phyloP scores from a whole-genome alignment of 306 rosid genomes.

The Malus orientalis region DNA sequence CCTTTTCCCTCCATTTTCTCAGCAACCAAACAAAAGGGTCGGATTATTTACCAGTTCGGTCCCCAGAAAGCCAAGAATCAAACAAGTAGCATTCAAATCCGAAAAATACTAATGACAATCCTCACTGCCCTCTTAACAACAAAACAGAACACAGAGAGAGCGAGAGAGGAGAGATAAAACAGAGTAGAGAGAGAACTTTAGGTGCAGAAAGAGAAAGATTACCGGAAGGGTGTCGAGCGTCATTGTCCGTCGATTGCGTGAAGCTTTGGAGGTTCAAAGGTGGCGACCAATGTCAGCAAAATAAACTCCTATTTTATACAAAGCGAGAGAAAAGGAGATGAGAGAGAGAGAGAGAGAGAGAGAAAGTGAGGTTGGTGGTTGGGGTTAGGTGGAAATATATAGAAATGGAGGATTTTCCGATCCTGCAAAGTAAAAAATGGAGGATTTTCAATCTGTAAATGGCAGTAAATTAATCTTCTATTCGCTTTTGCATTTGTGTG shows the following conservation, averaged over 20 bases:
- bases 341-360: background rate
- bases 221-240: constrained; percentile 22
- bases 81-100: background rate
- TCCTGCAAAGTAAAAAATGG: too few relatives aligned
- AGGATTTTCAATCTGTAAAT: background rate
- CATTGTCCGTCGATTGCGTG: constrained; percentile 11
- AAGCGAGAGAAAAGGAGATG: background rate
- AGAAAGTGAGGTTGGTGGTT: constrained; percentile 9
- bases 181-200: background rate
- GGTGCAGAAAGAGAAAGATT: background rate
- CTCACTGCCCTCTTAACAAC: background rate
- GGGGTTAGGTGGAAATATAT: background rate
- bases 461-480: background rate
- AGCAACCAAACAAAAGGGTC: constrained; percentile 2
- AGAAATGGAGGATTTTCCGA: background rate
- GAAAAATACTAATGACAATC: background rate
- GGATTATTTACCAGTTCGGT: background rate
- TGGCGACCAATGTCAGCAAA: background rate
- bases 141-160: background rate
- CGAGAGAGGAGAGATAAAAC: background rate
- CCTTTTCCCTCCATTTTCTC: background rate
- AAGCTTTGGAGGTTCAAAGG: background rate
- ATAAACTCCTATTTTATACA: background rate
- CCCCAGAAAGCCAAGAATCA: background rate
- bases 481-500: background rate